Evolutionary conservation across 1,139 yeast genomes (phyloP), one percentile per base, ranked within the genome.

Genomic region (Pichiaceae sp.): DNA sequence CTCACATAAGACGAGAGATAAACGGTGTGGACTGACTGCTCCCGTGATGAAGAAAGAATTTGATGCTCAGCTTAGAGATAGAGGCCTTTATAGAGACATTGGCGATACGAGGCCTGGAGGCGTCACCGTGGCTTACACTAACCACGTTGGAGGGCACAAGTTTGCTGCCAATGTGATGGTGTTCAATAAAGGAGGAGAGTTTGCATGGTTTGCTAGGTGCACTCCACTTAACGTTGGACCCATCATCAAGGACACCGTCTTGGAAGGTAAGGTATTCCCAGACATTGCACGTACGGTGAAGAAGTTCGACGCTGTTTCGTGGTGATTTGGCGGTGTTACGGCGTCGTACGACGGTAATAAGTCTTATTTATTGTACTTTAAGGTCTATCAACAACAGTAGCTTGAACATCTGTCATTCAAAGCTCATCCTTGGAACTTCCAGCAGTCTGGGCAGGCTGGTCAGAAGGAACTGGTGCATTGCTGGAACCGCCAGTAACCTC

Each of bases 111-210:
- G 89, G 36, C 77, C 85, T 0, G 78, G 70, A 28, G 97, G 97
- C 3, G 83, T 81, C 2, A 62, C 65, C 11, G 85, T 87, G 3
- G 65, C 70, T 3, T 86, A 59, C 49, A 70, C 83, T 17, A 86
- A 84, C 52, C 98, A 91, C 57, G 81, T 91, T 23, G 98, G 98
- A 3, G 97, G 97, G 2, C 98, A 91, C 60, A 91, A 91, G 53
- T 91, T 66, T 57, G 84, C 91, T 1, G 96, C 97, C 2, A 91
- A 91, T 58, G 83, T 85, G 2, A 68, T 86, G 38, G 72, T 89
- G 20, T 87, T 85, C 53, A 60, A 78, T 43, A 75, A 71, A 46
- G 63, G 79, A 3, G 95, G 94, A 12, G 80, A 83, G 48, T 75
- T 80, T 42, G 72, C 87, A 26, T 87, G 97, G 96, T 64, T 86